phyloP scores from a whole-genome alignment of 2,329 filamentous ascomycete species.

The Stemphylium vesicarium region DNA sequence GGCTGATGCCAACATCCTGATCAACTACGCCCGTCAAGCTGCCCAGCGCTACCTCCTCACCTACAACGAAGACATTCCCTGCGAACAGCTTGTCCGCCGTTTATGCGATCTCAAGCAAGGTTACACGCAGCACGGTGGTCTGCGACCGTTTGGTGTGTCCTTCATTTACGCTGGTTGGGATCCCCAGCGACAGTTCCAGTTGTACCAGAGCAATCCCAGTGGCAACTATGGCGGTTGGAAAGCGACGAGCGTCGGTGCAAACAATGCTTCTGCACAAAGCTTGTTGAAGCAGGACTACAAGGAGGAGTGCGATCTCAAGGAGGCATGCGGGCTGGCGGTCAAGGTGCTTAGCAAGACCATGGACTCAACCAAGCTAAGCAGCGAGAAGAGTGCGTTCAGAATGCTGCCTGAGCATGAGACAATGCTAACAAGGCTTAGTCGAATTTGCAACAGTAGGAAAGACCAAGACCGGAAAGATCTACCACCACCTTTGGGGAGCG shows the following conservation, averaged over 20 bases:
- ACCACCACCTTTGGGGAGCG: slow-evolving; percentile 95
- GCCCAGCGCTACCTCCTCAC: slow-evolving; percentile 97
- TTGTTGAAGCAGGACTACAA: slow-evolving; percentile 99
- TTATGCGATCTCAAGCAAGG: slow-evolving; percentile 99
- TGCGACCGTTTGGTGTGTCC: slow-evolving; percentile 96
- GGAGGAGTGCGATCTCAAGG: slow-evolving; percentile 94
- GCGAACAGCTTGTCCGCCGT: slow-evolving; percentile 95
- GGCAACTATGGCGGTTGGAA: slow-evolving; percentile 99
- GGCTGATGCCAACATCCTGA: slow-evolving; percentile 98
- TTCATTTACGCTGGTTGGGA: slow-evolving; percentile 99
- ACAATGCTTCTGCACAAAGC: slow-evolving; percentile 97
- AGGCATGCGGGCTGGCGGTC: slow-evolving; percentile 95
- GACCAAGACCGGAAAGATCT: slow-evolving; percentile 94
- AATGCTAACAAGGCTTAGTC: slow-evolving; percentile 62
- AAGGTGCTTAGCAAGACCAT: slow-evolving; percentile 99
- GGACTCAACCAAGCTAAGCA: slow-evolving; percentile 98
- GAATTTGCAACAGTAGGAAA: slow-evolving; percentile 98
- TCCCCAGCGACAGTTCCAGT: slow-evolving; percentile 93
- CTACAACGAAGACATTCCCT: slow-evolving; percentile 99
- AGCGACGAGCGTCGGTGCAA: slow-evolving; percentile 95
- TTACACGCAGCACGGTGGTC: slow-evolving; percentile 98
- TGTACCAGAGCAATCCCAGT: slow-evolving; percentile 98
- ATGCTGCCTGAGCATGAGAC: neutral
- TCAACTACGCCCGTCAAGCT: slow-evolving; percentile 98
- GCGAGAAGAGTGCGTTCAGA: slow-evolving; percentile 88